Evolutionary conservation across 2,329 filamentous ascomycete species (phyloP), one percentile per base, ranked within the genome.

Genomic region (Xylaria sp.): DNA sequence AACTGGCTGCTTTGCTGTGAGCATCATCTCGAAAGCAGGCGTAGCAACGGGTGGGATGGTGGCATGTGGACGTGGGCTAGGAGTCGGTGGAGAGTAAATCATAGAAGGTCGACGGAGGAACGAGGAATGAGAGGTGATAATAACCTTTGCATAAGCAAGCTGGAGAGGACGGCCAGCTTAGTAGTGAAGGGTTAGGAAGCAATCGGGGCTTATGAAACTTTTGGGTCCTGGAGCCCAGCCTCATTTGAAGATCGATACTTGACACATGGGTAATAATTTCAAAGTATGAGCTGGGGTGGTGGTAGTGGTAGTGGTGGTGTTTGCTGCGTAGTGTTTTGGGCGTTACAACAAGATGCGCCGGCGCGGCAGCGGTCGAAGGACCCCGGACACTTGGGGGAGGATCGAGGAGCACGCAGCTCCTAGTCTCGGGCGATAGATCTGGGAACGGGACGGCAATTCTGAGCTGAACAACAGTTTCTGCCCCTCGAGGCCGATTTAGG

Each of bases 1-100:
- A 70, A 74, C 73, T 74, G 80, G 79, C 79, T 85, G 81, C 74
- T 78, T 83, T 69, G 79, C 73, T 73, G 81, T 84, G 77, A 84
- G 82, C 81, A 85, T 84, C 74, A 75, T 84, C 72, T 67, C 66
- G 63, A 56, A 55, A 60, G 54, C 56, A 61, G 44, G 60, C 52
- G 50, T 54, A 44, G 56, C 57, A 52, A 59, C 54, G 59, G 63
- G 56, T 60, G 66, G 66, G 56, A 61, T 55, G 54, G 50, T 54
- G 42, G 53, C 52, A 46, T 63, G 61, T 57, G 59, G 60, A 58
- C 49, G 49, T 59, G 64, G 65, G 60, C 56, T 62, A 51, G 48
- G 50, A 56, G 54, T 50, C 40, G 43, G 44, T 21, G 29, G 62
- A 52, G 51, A 63, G 60, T 47, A 45, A 50, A 37, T 55, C 43